Evolutionary conservation across 129 eudicot genomes (phyloP).

Genomic region (Tanacetum coccineum): DNA sequence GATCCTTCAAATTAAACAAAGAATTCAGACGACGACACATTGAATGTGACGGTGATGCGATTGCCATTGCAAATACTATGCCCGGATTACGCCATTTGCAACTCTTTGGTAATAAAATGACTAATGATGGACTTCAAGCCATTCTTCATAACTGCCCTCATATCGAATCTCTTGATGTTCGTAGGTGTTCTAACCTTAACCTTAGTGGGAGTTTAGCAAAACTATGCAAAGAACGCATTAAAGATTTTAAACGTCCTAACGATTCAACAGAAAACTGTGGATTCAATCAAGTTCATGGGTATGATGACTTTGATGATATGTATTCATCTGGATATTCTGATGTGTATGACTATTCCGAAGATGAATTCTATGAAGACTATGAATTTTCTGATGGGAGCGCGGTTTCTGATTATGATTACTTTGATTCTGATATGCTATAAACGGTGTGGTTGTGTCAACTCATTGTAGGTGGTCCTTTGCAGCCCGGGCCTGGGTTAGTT

Average conservation of each 20-base stretch:
- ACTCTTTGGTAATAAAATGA: conserved; percentile 58
- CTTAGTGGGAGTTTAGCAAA: conserved; percentile 44
- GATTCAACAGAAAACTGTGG: conserved; percentile 50
- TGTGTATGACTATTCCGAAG: conserved; percentile 41
- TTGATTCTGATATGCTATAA: too few relatives aligned
- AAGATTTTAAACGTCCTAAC: conserved; percentile 42
- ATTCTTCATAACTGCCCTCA: conserved; percentile 55
- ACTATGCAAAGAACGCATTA: conserved; percentile 42
- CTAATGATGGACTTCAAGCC: conserved; percentile 59
- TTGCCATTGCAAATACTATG: conserved; percentile 63
- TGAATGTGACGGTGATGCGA: conserved; percentile 46
- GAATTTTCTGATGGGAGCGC: conserved; percentile 36
- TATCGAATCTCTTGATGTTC: conserved; percentile 66
- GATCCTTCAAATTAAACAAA: too few relatives aligned
- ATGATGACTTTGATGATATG: conserved; percentile 41
- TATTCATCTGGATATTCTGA: conserved; percentile 45
- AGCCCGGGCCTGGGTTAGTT: too few relatives aligned
- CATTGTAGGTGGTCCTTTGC: too few relatives aligned
- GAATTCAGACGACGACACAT: conserved; percentile 14
- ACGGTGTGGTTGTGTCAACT: too few relatives aligned
- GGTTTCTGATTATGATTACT: conserved; percentile 27
- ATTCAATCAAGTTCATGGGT: conserved; percentile 25
- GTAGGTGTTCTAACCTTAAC: conserved; percentile 54
- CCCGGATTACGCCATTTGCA: conserved; percentile 53
- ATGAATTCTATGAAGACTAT: conserved; percentile 29